phyloP scores from a whole-genome alignment of 768 basidiomycete species.

The Suillus luteus region DNA sequence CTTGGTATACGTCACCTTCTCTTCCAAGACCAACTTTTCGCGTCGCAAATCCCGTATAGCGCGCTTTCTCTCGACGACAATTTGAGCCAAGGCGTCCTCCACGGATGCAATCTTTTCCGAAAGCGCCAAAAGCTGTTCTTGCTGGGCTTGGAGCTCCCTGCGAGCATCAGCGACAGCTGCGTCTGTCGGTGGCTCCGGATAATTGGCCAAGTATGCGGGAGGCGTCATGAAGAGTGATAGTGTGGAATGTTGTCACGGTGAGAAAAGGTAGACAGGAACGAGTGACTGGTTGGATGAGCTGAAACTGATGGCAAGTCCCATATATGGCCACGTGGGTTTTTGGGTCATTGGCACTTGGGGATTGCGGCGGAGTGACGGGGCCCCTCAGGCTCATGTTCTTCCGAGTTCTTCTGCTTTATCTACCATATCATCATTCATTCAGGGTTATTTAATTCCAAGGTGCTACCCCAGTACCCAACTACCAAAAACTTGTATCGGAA shows the following conservation, averaged over 20 bases:
- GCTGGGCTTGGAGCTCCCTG: conserved; percentile 39
- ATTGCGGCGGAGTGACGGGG: conserved; percentile 4
- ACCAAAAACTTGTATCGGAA: background rate
- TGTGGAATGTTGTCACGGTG: conserved; percentile 8
- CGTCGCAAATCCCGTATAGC: conserved; percentile 55
- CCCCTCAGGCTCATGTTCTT: background rate
- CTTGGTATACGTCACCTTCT: conserved; percentile 48
- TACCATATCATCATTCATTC: background rate
- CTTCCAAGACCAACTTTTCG: conserved; percentile 51
- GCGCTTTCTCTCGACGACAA: conserved; percentile 54
- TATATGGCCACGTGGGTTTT: conserved; percentile 27
- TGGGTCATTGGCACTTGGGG: background rate
- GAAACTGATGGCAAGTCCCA: conserved; percentile 26
- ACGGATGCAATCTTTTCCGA: conserved; percentile 51
- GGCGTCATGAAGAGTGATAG: conserved; percentile 18
- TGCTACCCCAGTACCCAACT: background rate
- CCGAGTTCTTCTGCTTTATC: background rate
- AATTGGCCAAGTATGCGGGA: conserved; percentile 25
- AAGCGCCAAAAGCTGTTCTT: conserved; percentile 34
- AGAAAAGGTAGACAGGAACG: conserved; percentile 16
- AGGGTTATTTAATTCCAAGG: background rate
- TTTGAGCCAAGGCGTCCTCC: conserved; percentile 56
- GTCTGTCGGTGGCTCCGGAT: conserved; percentile 62
- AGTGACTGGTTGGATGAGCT: conserved; percentile 5
- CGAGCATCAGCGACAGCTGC: conserved; percentile 55